These are phyloP conservation scores for Wickerhamiella qilinensis DNA, from an alignment of 805 yeast genomes.

Conservation along the genomic window DNA sequence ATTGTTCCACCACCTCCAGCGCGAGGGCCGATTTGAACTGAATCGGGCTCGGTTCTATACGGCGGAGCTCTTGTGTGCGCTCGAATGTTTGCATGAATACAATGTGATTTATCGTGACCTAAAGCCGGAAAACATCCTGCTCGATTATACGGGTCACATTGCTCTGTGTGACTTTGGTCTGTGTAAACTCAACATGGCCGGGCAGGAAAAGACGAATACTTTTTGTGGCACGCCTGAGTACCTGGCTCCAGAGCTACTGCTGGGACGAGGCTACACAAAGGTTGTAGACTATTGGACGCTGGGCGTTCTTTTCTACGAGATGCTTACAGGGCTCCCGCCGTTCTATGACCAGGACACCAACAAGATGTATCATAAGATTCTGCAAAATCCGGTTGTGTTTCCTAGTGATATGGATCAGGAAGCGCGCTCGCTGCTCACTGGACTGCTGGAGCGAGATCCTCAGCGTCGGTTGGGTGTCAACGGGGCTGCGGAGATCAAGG, in stretches of 20 bases:
- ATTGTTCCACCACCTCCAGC: conserved; percentile 82
- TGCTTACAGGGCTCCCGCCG: conserved; percentile 95
- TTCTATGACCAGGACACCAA: conserved; percentile 89
- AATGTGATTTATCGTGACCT: conserved; percentile 90
- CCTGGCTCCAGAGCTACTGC: conserved; percentile 81
- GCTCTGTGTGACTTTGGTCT: conserved; percentile 95
- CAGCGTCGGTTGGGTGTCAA: conserved; percentile 53
- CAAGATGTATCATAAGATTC: conserved; percentile 83
- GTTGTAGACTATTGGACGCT: conserved; percentile 98
- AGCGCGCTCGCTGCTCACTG: conserved; percentile 64
- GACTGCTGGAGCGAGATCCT: conserved; percentile 75
- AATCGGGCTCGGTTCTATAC: conserved; percentile 86
- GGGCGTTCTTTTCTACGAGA: conserved; percentile 84
- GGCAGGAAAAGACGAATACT: conserved; percentile 71
- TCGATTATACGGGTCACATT: conserved; percentile 95
- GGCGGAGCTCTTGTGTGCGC: conserved; percentile 83
- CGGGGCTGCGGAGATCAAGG: conserved; percentile 73
- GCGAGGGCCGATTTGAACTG: conserved; percentile 74
- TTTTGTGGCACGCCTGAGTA: conserved; percentile 98
- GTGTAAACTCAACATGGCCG: conserved; percentile 87
- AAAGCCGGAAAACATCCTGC: conserved; percentile 86
- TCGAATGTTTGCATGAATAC: conserved; percentile 79
- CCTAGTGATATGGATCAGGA: conserved; percentile 77
- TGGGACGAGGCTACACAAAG: conserved; percentile 89
- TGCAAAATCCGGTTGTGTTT: conserved; percentile 76